phyloP scores from a whole-genome alignment of 345 rosid genomes.

The Litchi chinensis region DNA sequence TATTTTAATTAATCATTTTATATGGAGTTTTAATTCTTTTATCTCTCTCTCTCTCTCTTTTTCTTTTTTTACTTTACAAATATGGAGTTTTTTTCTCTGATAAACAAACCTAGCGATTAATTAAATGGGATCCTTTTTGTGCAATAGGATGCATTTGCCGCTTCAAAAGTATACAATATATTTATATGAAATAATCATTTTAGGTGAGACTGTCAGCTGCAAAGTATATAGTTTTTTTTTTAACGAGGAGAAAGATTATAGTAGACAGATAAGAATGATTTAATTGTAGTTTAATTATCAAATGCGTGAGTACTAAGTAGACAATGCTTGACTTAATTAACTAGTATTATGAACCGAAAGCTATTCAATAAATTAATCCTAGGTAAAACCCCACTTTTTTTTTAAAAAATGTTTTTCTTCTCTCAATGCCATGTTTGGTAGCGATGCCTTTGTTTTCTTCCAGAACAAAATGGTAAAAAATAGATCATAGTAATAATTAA shows the following conservation, averaged over 20 bases:
- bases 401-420: no score
- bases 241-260: neutral
- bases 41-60: no score
- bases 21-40: no score
- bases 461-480: neutral
- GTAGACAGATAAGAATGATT: no score
- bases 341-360: conserved; percentile 27
- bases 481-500: neutral
- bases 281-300: neutral
- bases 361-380: conserved; percentile 14
- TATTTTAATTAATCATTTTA: no score
- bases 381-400: neutral
- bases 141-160: neutral
- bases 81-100: neutral
- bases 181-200: neutral
- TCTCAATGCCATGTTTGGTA: neutral
- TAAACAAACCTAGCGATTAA: neutral
- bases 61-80: no score
- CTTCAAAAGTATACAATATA: neutral
- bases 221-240: neutral
- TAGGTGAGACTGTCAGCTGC: conserved; percentile 15
- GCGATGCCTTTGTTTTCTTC: conserved; percentile 1
- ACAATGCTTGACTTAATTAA: conserved; percentile 9
- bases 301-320: neutral
- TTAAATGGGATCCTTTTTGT: neutral